phyloP scores from a whole-genome alignment of 805 yeast species.

The Grigorovia humatica region DNA sequence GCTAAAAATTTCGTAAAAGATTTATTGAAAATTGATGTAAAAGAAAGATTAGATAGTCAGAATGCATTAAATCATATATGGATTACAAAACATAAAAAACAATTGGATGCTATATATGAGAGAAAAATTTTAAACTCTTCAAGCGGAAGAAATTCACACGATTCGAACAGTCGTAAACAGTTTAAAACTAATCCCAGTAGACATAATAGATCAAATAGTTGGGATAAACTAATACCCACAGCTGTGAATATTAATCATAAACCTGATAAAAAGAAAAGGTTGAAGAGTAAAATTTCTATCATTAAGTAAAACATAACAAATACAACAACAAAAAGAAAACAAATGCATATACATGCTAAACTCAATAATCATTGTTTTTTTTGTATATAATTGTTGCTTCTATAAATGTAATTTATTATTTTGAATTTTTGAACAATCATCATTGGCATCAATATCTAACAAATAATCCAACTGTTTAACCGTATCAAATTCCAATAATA shows the following conservation, averaged over 20 bases:
- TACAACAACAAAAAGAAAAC: too few species aligned
- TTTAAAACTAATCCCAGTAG: background rate
- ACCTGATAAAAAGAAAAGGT: background rate
- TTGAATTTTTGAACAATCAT: background rate
- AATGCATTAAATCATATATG: constrained; percentile 38
- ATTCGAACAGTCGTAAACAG: background rate
- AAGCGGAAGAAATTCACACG: background rate
- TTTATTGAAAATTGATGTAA: constrained; percentile 32
- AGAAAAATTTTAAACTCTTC: constrained; percentile 17
- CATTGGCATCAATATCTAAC: background rate
- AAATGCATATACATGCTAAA: background rate
- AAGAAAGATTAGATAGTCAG: constrained; percentile 29
- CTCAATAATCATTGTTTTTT: background rate
- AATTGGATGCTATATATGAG: constrained; percentile 30
- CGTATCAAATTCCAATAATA: constrained; percentile 12
- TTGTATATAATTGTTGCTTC: background rate
- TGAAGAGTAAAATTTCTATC: background rate
- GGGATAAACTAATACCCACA: background rate
- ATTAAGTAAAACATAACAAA: too few species aligned
- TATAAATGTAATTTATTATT: background rate
- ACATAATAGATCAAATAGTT: background rate
- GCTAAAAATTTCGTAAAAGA: constrained; percentile 39
- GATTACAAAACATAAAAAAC: constrained; percentile 34
- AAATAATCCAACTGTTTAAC: background rate
- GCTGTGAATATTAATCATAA: background rate